Evolutionary conservation across 306 rosid species (phyloP).

Genomic region (Glycine soja): DNA sequence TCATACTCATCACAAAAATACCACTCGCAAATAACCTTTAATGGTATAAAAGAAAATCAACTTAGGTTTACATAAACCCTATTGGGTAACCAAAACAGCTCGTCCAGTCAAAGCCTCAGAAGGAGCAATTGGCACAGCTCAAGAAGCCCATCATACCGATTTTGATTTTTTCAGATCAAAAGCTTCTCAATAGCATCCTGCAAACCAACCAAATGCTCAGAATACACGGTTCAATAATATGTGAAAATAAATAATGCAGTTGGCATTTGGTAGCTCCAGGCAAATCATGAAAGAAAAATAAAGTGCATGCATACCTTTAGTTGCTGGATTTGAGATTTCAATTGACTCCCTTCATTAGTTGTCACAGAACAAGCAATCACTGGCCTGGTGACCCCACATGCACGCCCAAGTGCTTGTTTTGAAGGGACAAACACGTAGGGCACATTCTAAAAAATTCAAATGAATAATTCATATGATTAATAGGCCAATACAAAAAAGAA

Average conservation of each 20-base stretch:
- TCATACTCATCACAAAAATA: conserved; percentile 42
- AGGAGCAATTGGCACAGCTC: conserved; percentile 58
- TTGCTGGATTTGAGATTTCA: conserved; percentile 86
- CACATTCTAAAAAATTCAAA: conserved; percentile 67
- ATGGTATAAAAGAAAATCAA: conserved; percentile 33
- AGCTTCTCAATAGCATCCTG: conserved; percentile 98
- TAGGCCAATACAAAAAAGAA: background rate
- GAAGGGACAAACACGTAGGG: conserved; percentile 90
- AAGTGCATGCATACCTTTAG: conserved; percentile 73
- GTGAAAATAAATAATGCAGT: background rate
- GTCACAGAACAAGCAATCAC: conserved; percentile 93
- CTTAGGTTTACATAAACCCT: conserved; percentile 31
- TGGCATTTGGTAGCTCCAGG: background rate
- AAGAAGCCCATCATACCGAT: conserved; percentile 88
- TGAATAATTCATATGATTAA: conserved; percentile 1
- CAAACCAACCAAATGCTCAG: conserved; percentile 36
- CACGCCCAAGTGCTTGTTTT: conserved; percentile 92
- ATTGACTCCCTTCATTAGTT: conserved; percentile 89
- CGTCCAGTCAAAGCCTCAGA: conserved; percentile 89
- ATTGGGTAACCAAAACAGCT: conserved; percentile 51
- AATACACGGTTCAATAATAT: conserved; percentile 1
- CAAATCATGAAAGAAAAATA: conserved; percentile 21
- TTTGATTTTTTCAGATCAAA: conserved; percentile 60
- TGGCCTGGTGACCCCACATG: conserved; percentile 92
- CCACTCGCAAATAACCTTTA: conserved; percentile 32